Conservation (phyloP, 1,284 basidiomycete genomes). For the Naganishia liquefaciens region DNA sequence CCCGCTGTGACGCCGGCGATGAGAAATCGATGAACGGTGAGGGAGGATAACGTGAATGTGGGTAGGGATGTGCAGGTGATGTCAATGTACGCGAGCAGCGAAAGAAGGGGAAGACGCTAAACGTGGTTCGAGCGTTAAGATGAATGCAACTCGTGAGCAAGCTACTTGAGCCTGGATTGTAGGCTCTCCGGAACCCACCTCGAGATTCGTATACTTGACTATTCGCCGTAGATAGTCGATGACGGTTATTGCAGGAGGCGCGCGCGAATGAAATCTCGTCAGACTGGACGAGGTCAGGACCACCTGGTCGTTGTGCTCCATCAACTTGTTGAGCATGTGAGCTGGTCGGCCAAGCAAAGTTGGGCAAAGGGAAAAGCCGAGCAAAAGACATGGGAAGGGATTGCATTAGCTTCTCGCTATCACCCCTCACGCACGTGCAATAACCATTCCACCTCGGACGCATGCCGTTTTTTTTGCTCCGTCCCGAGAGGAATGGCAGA, state of each 20-base stretch:
- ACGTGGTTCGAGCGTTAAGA: conserved; percentile 1
- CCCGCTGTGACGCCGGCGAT: conserved; percentile 84
- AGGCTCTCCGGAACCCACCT: conserved; percentile 60
- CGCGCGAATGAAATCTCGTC: conserved; percentile 89
- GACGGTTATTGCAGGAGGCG: conserved; percentile 78
- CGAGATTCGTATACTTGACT: conserved; percentile 86
- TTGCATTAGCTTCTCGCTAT: conserved; percentile 15
- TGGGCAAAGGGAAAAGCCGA: not conserved
- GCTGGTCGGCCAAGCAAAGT: conserved; percentile 56
- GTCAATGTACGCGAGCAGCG: conserved; percentile 91
- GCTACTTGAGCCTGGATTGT: no score
- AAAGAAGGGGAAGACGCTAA: conserved; percentile 82
- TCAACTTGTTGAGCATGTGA: conserved; percentile 89
- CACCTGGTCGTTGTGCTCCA: conserved; percentile 89
- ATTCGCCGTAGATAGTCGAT: conserved; percentile 88
- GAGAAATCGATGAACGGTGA: conserved; percentile 93
- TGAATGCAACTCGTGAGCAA: not conserved
- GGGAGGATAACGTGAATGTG: conserved; percentile 83
- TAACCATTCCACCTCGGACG: not conserved
- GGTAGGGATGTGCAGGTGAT: conserved; percentile 83
- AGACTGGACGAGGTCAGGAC: conserved; percentile 57
- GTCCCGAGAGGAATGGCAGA: not conserved
- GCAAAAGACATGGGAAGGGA: conserved; percentile 29
- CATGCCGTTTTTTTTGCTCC: not conserved
- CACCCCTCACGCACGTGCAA: no score